Base-by-base conservation (phyloP, 495 filamentous ascomycete species). In the Aspergillus heteromorphus region DNA sequence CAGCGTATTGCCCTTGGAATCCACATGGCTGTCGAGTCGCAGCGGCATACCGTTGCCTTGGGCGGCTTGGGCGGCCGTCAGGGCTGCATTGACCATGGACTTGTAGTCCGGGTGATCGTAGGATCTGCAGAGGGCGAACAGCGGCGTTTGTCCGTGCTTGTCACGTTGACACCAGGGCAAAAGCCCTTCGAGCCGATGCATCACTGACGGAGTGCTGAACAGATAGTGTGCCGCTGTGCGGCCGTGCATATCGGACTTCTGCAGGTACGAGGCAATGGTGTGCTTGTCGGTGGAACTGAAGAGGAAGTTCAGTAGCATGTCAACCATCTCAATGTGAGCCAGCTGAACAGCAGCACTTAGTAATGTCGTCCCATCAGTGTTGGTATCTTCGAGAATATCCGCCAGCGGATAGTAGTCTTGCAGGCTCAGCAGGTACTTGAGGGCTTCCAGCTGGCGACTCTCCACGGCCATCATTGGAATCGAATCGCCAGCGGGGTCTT, bases 381-480 rank as follows among this genome's bases (percentile, higher is more conserved):
- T 92, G 17, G 79, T 81, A 66, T 99, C 95, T 45, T 88, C 84
- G 4, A 96, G 73, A 20, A 97, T 76, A 51, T 81, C 71, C 3
- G 81, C 72, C 4, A 80, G 59, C 0, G 90, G 78, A 65, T 84
- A 96, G 64, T 87, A 89, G 48, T 89, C 80, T 36, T 80, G 73
- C 10, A 96, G 69, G 23, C 81, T 84, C 8, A 99, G 71, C 4
- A 99, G 77, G 67, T 95, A 97, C 23, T 72, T 79, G 20, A 99
- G 65, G 25, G 82, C 83, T 40, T 87, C 81, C 7, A 78, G 71
- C 51, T 87, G 87, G 23, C 82, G 78, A 50, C 84, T 81, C 61
- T 96, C 91, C 29, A 97, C 80, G 7, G 92, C 91, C 91, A 99
- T 97, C 95, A 97, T 99, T 14, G 84, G 79, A 17, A 97, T 81